Evolutionary conservation across 495 filamentous ascomycete species (phyloP), one percentile per base, ranked within the genome.

Genomic region (Aspergillus nidulans): DNA sequence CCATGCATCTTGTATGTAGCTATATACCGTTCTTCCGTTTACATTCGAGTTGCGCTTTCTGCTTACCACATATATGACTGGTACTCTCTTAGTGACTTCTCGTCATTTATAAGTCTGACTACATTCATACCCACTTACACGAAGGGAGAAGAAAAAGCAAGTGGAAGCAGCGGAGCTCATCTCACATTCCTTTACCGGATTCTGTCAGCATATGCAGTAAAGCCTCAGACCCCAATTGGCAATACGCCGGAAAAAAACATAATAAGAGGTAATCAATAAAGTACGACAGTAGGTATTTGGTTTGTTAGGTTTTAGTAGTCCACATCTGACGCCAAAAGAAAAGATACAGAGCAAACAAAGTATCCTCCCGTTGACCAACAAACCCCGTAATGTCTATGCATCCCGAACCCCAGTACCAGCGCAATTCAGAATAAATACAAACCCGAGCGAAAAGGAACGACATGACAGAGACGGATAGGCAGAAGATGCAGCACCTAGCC

Each of bases 401-500:
- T 5, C 30, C 4, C 30, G 15, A 6, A 12, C 30, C 30, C 6
- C 9, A 34, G 30, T 34, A 12, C 30, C 9, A 12, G 15, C 30
- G 8, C 30, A 34, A n/a, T n/a, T n/a, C n/a, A n/a, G n/a, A n/a
- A 28, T 4, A 28, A 28, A 45, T 28, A 39, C 28, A 26, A 49
- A 34, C 38, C 26, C 47, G 26, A 41, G 19, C 13, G 21, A 28
- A 58, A 26, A 43, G 34, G 23, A 54, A 21, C 21, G 3, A 55
- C 10, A 50, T 16, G 13, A 58, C 5, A 30, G 26, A 30, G 26
- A 38, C 45, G 10, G 26, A 30, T n/a, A n/a, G n/a, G 26, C 4
- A 30, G 26, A 15, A 36, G 32, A 36, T 36, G 32, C n/a, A n/a
- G n/a, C n/a, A n/a, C n/a, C 18, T 68, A 92, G 6, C 90, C 91